Percentiles rank a stretch among this genome's conserved stretches.
phyloP scores from a whole-genome alignment of 1,284 basidiomycete species.

The Irpex rosettiformis region DNA sequence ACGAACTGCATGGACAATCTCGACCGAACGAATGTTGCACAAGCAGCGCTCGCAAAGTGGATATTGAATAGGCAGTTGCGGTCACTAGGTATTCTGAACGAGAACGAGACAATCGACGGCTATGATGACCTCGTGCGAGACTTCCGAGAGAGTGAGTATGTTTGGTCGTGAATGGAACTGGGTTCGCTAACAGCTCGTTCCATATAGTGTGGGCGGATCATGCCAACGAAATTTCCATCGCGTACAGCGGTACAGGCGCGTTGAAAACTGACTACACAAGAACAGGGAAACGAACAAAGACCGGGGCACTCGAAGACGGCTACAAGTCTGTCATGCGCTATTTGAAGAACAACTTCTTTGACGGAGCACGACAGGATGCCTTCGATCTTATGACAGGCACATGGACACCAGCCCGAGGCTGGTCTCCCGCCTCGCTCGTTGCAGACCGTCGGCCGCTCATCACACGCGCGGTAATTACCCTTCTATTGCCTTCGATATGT shows the following conservation, averaged over 20 bases:
- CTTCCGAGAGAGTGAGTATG: slow-evolving; percentile 76
- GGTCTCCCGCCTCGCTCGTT: slow-evolving; percentile 57
- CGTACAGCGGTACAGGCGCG: slow-evolving; percentile 94
- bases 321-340: slow-evolving; percentile 87
- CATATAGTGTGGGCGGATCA: slow-evolving; percentile 94
- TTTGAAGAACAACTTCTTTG: slow-evolving; percentile 96
- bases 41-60: slow-evolving; percentile 85
- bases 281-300: slow-evolving; percentile 84
- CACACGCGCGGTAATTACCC: slow-evolving; percentile 70
- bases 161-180: neutral
- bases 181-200: neutral
- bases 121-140: slow-evolving; percentile 77
- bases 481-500: neutral
- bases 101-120: slow-evolving; percentile 72
- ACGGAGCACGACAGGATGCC: slow-evolving; percentile 92
- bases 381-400: slow-evolving; percentile 93
- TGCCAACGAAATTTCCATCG: slow-evolving; percentile 87
- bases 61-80: slow-evolving; percentile 80
- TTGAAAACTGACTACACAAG: slow-evolving; percentile 97
- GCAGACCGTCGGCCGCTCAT: slow-evolving; percentile 78
- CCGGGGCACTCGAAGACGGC: slow-evolving; percentile 84
- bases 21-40: slow-evolving; percentile 96
- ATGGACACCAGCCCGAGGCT: slow-evolving; percentile 77
- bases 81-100: slow-evolving; percentile 65
- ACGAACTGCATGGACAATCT: slow-evolving; percentile 97